Conservation (phyloP, 1,139 yeast genomes). For the Williopsis jadinii region DNA sequence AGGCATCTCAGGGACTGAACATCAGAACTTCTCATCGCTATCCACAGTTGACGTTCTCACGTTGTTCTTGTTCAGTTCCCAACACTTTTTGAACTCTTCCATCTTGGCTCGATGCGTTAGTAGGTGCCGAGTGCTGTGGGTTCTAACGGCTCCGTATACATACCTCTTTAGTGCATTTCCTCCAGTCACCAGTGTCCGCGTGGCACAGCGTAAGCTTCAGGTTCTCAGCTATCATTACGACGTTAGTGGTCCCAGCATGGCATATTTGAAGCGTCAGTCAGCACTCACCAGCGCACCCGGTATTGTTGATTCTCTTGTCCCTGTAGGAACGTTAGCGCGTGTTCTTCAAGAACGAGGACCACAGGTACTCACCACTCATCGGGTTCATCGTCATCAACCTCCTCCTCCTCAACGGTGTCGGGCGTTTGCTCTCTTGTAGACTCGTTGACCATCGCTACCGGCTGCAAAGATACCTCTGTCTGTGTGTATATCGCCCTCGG, state of each 20-base stretch:
- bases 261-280: neutral
- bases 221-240: conserved; percentile 41
- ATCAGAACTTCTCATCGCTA: conserved; percentile 6
- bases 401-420: neutral
- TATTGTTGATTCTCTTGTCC: conserved; percentile 65
- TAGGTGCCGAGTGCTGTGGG: neutral
- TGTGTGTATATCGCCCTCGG: too few species aligned
- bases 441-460: neutral
- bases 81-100: conserved; percentile 52
- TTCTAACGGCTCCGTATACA: conserved; percentile 16
- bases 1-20: neutral
- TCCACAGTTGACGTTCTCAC: conserved; percentile 34
- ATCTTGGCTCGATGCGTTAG: conserved; percentile 26
- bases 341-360: neutral
- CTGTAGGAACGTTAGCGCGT: conserved; percentile 15
- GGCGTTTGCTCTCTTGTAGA: neutral
- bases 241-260: conserved; percentile 2
- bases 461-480: too few species aligned
- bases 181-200: conserved; percentile 78
- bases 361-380: conserved; percentile 37
- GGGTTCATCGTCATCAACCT: conserved; percentile 43
- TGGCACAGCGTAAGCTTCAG: conserved; percentile 63
- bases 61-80: conserved; percentile 50
- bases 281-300: conserved; percentile 58
- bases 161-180: conserved; percentile 57